Conservation (phyloP, 2,329 filamentous ascomycete genomes). For the Ilyonectria destructans region DNA sequence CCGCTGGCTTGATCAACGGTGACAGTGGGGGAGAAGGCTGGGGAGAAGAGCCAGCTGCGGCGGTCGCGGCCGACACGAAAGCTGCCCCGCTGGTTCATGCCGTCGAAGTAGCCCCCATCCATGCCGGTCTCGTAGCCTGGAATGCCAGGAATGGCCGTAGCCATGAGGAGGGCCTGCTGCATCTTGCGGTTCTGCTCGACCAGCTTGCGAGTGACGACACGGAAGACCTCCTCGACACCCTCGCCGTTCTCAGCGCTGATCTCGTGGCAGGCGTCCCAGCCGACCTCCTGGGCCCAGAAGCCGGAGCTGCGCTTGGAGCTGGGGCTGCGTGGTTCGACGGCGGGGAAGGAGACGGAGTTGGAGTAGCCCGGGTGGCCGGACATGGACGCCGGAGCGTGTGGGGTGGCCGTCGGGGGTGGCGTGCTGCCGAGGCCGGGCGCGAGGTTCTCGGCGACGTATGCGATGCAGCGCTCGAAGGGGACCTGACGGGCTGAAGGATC, state of each 20-base stretch:
- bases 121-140: slow-evolving; percentile 63
- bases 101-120: slow-evolving; percentile 69
- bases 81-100: slow-evolving; percentile 62
- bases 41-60: slow-evolving; percentile 73
- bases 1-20: slow-evolving; percentile 62
- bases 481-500: slow-evolving; percentile 87
- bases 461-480: slow-evolving; percentile 95
- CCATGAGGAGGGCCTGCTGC: slow-evolving; percentile 72
- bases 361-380: slow-evolving; percentile 34
- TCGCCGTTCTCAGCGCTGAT: slow-evolving; percentile 95
- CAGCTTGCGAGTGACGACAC: slow-evolving; percentile 76
- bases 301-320: slow-evolving; percentile 79
- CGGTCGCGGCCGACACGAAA: slow-evolving; percentile 73
- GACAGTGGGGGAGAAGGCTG: slow-evolving; percentile 67
- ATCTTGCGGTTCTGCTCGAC: slow-evolving; percentile 77
- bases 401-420: slow-evolving; percentile 76
- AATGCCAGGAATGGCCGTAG: slow-evolving; percentile 67
- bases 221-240: slow-evolving; percentile 96
- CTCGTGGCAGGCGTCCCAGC: slow-evolving; percentile 98
- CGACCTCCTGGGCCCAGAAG: slow-evolving; percentile 93
- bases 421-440: slow-evolving; percentile 80
- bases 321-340: slow-evolving; percentile 71
- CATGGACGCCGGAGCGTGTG: slow-evolving; percentile 47
- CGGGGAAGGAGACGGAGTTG: slow-evolving; percentile 35
- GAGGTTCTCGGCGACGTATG: slow-evolving; percentile 93